These are phyloP conservation scores for Leccinum disarticulatum DNA, from an alignment of 768 basidiomycete genomes.

Conservation along the genomic window DNA sequence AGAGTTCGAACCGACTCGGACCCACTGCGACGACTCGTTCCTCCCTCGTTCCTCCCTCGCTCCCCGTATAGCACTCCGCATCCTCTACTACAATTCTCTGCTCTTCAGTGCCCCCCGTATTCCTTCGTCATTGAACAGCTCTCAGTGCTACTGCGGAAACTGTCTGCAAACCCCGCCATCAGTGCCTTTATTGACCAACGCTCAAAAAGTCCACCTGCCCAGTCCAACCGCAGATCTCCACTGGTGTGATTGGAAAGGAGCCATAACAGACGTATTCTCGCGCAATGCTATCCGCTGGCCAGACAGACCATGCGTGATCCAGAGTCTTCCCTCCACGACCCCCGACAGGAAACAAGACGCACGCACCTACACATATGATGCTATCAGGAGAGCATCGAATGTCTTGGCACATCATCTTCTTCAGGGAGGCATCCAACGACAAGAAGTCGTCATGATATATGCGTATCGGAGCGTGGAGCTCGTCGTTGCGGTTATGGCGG, in stretches of 20 bases:
- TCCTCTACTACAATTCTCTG: slow-evolving; percentile 95
- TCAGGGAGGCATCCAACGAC: slow-evolving; percentile 80
- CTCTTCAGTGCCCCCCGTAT: slow-evolving; percentile 84
- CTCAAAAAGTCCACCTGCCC: slow-evolving; percentile 71
- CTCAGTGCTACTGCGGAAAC: slow-evolving; percentile 69
- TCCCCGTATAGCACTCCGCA: slow-evolving; percentile 73
- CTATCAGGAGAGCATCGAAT: slow-evolving; percentile 84
- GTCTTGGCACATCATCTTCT: slow-evolving; percentile 88
- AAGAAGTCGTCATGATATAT: slow-evolving; percentile 98
- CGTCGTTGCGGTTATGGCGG: slow-evolving; percentile 95
- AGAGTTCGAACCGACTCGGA: neutral
- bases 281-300: slow-evolving; percentile 79
- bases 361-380: slow-evolving; percentile 69
- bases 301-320: slow-evolving; percentile 85
- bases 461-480: slow-evolving; percentile 95
- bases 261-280: slow-evolving; percentile 94
- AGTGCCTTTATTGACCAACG: slow-evolving; percentile 73
- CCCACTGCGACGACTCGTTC: slow-evolving; percentile 64
- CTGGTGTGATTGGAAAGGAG: slow-evolving; percentile 98
- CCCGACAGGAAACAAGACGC: slow-evolving; percentile 48
- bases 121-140: slow-evolving; percentile 83
- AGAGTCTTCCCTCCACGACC: slow-evolving; percentile 51
- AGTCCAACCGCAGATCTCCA: slow-evolving; percentile 85
- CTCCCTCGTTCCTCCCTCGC: slow-evolving; percentile 59
- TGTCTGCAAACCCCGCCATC: slow-evolving; percentile 65